Base-by-base conservation (phyloP, 2,329 filamentous ascomycete species). In the Neobulgaria alba region DNA sequence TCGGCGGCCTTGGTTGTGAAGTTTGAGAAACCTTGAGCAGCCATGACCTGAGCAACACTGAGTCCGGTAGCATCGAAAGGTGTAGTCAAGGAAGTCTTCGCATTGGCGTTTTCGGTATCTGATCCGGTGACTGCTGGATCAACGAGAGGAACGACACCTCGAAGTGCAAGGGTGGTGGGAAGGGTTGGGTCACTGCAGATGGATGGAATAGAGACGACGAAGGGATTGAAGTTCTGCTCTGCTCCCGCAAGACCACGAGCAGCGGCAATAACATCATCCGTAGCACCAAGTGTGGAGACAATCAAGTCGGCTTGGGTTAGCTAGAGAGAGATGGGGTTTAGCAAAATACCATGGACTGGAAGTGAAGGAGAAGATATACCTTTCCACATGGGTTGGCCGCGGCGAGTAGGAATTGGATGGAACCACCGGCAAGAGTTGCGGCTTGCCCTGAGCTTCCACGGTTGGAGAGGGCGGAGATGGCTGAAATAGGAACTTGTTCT, bases 161-260 rank as follows among this genome's bases (percentile, higher is more conserved):
- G 69, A 21, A 85, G 73, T 41, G 68, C 68, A 17, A 62, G 61
- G 5, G 75, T 82, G 21, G 67, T 71, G 9, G 81, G 81, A 2
- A 85, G 72, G 18, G 67, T 64, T 2, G 77, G 63, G 48, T 85
- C 77, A 29, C 66, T 71, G 62, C 81, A 85, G 57, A 85, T 72
- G 46, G 69, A 75, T 14, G 75, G 78, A 23, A 76, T 67, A 53
- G 64, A 65, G 47, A 73, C 70, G 41, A 62, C 72, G 50, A 77
- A 82, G 38, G 77, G 77, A 66, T 84, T 84, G 66, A 82, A 82
- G 71, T 85, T 84, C 62, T 82, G 78, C 67, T 83, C 79, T 3
- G 79, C 79, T 18, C 73, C 71, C 10, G 83, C 79, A 29, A 83
- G 68, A 12, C 71, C 72, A 43, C 70, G 70, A 14, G 80, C 80